Evolutionary conservation across 140 eudicot genomes (phyloP).

Genomic region (Cichorium intybus): DNA sequence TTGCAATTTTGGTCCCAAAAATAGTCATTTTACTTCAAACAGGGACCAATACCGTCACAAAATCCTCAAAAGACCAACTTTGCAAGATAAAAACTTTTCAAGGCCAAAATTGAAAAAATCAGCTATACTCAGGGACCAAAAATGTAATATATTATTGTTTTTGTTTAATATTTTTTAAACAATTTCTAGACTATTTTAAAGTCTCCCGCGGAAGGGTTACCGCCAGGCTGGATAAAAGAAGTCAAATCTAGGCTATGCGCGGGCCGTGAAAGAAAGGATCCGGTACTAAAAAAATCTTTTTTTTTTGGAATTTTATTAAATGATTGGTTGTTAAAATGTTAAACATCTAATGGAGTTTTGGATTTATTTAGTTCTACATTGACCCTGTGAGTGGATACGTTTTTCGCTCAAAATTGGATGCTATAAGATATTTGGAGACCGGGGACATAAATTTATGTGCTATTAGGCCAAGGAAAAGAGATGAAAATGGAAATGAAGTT

Average conservation of each 20-base stretch:
- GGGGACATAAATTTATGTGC: slow-evolving; percentile 50
- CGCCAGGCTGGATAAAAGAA: slow-evolving; percentile 73
- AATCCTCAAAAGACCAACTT: no score
- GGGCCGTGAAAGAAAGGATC: slow-evolving; percentile 39
- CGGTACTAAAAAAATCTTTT: slow-evolving; percentile 32
- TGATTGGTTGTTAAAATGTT: no score
- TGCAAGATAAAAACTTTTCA: no score
- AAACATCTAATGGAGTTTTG: slow-evolving; percentile 3
- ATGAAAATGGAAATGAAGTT: slow-evolving; percentile 33
- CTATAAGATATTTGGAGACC: slow-evolving; percentile 53
- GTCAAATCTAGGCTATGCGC: slow-evolving; percentile 28
- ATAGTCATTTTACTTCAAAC: no score
- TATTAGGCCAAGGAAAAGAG: slow-evolving; percentile 47
- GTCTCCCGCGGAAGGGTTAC: slow-evolving; percentile 42
- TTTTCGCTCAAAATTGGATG: slow-evolving; percentile 65
- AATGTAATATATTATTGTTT: neutral
- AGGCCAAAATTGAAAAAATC: no score
- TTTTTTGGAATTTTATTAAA: no score
- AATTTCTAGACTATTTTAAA: slow-evolving; percentile 34
- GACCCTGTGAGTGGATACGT: slow-evolving; percentile 55
- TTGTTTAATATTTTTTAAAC: slow-evolving; percentile 4
- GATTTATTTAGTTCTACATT: slow-evolving; percentile 42
- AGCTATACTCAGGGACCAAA: no score
- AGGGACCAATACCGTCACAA: no score
- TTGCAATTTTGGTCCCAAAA: no score